Evolutionary conservation across 371 early-diverging fungal species (phyloP), one percentile per base, ranked within the genome.

Genomic region (Batrachochytrium dendrobatidis): DNA sequence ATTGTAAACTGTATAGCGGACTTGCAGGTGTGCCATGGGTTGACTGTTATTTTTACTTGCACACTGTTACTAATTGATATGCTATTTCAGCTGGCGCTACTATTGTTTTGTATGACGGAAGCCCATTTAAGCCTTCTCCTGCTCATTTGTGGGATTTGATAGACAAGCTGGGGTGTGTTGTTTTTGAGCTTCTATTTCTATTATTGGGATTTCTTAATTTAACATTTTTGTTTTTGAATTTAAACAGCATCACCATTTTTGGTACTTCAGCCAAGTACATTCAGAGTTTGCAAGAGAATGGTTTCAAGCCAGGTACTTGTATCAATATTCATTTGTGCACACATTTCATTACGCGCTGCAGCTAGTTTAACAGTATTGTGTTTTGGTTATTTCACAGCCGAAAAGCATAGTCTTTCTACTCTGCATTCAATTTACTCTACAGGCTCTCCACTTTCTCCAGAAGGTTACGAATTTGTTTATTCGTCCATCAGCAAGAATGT

Each of bases 241-340:
- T 48, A 29, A 48, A 48, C 43, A 76, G 78, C 17, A 81, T 98
- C 45, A 91, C 96, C 7, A 79, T 84, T 8, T 95, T 95, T 74
- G 98, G 98, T 35, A 90, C 92, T 0, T 90, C 91, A 29, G 95
- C 98, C 48, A 95, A 95, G 66, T 98, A 94, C 69, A 84, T 98
- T 25, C 94, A 96, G 72, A 81, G 86, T 0, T 70, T 95, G 12
- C 86, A 93, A 68, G 95, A 95, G 59, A 82, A 79, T 26, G 71
- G 74, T 15, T 84, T 85, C 44, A 53, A 65, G 34, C 91, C 91
- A 10, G 75, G 73, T 68, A 80, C 76, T 68, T 12, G 39, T n/a
- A n/a, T 39, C 12, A 15, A 12, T 15, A 39, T 15, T 39, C 39
- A 12, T 39, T 12, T 39, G 12, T 12, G n/a, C 12, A n/a, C n/a